Evolutionary conservation across 2,329 filamentous ascomycete species (phyloP), one percentile per base, ranked within the genome.

Genomic region (Colletotrichum cuscutae): DNA sequence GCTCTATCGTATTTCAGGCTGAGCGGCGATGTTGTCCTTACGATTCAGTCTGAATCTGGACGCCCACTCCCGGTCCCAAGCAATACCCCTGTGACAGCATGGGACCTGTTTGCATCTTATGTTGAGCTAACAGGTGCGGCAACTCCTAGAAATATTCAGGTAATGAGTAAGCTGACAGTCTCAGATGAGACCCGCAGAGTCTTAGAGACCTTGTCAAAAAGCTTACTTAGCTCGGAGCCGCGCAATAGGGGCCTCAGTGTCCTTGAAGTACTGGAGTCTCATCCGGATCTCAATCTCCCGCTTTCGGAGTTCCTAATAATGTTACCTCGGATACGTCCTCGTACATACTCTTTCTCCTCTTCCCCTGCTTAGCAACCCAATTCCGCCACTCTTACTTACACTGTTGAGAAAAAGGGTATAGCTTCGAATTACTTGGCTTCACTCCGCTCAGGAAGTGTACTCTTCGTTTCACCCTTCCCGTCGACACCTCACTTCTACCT

Each of bases 231-330:
- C 83, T 1, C 83, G 89, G 19, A 82, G 91, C 60, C 81, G 84
- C 15, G 79, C 82, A n/a, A 92, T 91, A 76, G 88, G 89, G 11
- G 83, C 91, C 24, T 92, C 91, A 42, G 37, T 0, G 82, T 93
- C 0, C 85, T 96, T 7, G 92, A 95, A 73, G 84, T 96, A 1
- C 86, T 96, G 1, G 91, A 94, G 77, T 85, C 87, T 12, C 92
- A 91, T 78, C 85, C 88, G 37, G 82, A 88, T 3, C n/a, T 64
- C 42, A 26, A 64, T 26, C 81, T 96, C 0, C 87, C 93, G 0
- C 87, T 97, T 28, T 87, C 87, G 4, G 83, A 89, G 22, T 96
- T 93, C 83, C 85, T 97, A 8, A 86, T 87, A 42, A 92, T 95
- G 86, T 87, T 95, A 0, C 92, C 93, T 1, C 92, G 93, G 0